Evolutionary conservation across 495 filamentous ascomycete genomes (phyloP).

Genomic region (Extremus antarcticus): DNA sequence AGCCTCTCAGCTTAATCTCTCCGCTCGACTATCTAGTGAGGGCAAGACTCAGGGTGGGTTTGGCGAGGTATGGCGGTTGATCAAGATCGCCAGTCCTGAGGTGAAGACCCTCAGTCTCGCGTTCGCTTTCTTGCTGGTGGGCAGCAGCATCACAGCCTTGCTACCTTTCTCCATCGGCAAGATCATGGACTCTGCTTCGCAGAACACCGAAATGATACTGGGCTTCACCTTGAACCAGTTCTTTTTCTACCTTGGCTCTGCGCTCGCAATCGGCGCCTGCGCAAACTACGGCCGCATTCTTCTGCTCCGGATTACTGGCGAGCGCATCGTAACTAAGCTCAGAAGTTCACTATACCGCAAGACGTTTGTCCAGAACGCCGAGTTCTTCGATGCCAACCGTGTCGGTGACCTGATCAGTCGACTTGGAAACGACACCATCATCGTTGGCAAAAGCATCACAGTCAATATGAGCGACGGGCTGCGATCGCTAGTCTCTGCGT

Average conservation of each 20-base stretch:
- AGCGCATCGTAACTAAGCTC: slow-evolving; percentile 81
- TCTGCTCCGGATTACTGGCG: slow-evolving; percentile 87
- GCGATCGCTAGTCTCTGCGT: slow-evolving; percentile 74
- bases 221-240: slow-evolving; percentile 66
- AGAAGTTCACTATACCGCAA: slow-evolving; percentile 80
- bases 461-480: slow-evolving; percentile 94
- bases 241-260: slow-evolving; percentile 55
- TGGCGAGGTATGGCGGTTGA: slow-evolving; percentile 70
- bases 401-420: slow-evolving; percentile 93
- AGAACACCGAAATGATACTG: slow-evolving; percentile 51
- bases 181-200: slow-evolving; percentile 78
- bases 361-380: slow-evolving; percentile 89
- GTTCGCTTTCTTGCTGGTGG: slow-evolving; percentile 73
- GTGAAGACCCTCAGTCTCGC: slow-evolving; percentile 64
- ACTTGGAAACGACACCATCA: slow-evolving; percentile 88
- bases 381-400: slow-evolving; percentile 97
- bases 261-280: slow-evolving; percentile 61
- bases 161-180: slow-evolving; percentile 93
- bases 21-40: slow-evolving; percentile 75
- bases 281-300: slow-evolving; percentile 94
- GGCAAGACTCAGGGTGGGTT: slow-evolving; percentile 49
- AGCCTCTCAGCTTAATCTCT: slow-evolving; percentile 82
- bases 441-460: slow-evolving; percentile 96
- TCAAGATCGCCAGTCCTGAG: slow-evolving; percentile 84
- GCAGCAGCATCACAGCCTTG: slow-evolving; percentile 83